phyloP scores from a whole-genome alignment of 78 protist species.

The Anaeramoeba ignava region DNA sequence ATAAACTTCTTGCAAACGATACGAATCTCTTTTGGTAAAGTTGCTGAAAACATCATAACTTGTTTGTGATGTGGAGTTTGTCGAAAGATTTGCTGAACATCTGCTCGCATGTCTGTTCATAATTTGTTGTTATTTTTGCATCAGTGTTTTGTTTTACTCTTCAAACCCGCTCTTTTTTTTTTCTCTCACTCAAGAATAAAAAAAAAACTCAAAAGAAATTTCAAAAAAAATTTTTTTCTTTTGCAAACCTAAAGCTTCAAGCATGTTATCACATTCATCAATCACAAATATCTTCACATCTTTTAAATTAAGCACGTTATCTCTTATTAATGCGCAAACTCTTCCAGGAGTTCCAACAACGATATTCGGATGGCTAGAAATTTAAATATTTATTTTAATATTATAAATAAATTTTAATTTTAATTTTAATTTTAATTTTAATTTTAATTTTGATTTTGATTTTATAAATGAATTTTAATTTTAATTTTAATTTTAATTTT shows the following conservation, averaged over 20 bases:
- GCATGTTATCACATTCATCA: conserved; percentile 94
- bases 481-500: no score
- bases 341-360: conserved; percentile 99
- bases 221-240: background rate
- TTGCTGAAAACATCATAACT: conserved; percentile 99
- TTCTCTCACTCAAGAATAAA: no score
- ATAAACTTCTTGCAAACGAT: conserved; percentile 78
- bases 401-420: no score
- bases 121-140: no score
- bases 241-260: conserved; percentile 41
- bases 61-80: conserved; percentile 83
- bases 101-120: conserved; percentile 87
- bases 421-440: no score
- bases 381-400: no score
- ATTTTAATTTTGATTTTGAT: no score
- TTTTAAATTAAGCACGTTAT: conserved; percentile 37
- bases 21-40: conserved; percentile 67
- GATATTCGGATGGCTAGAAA: conserved; percentile 87
- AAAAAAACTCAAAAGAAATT: no score
- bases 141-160: no score
- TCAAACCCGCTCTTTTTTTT: no score
- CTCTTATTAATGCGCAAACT: conserved; percentile 30
- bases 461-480: no score
- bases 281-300: conserved; percentile 82
- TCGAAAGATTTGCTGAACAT: conserved; percentile 84